Evolutionary conservation across 2,329 filamentous ascomycete species (phyloP), one percentile per base, ranked within the genome.

Genomic region (Chaetoscypha palmicola): DNA sequence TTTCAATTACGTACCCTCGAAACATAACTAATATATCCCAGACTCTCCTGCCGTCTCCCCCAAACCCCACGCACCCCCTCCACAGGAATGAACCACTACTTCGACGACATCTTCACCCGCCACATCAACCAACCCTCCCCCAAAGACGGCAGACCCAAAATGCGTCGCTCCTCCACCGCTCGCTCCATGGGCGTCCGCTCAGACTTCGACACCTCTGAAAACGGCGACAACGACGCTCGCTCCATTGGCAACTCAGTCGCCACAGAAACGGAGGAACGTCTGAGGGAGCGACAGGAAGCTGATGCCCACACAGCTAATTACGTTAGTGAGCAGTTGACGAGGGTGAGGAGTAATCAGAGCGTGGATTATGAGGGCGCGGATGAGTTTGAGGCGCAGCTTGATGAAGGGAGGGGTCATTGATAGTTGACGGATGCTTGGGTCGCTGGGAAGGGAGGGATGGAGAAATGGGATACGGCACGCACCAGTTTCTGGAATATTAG

Each of bases 21-120:
- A 34, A 30, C 21, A 47, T 26, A 23, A 58, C 72, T 79, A 66
- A 78, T 63, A 33, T 40, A 45, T 20, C 8, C n/a, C 53, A 91
- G 86, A 54, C 76, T 94, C 61, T 92, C 81, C 62, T 95, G 90
- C 64, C 86, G 90, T 58, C 79, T 95, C 11, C 90, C 91, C 1
- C 88, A 96, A 59, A 97, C 92, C 1, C 92, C 92, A 11, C 85
- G 89, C 38, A 94, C 89, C 2, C 90, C 91, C 2, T 80, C 83
- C 2, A 77, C 79, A 1, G 88, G 83, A 31, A 91, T 94, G 66
- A 76, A 84, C 5, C 90, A 96, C 64, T 97, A 97, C 71, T 97
- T 97, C 62, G 91, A 97, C 58, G 91, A 97, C 59, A 79, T 89
- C 47, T 84, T 94, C 64, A 74, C 74, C 41, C 77, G 81, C 28